Evolutionary conservation across 495 filamentous ascomycete species (phyloP), one percentile per base, ranked within the genome.

Genomic region (Tuber brumale): DNA sequence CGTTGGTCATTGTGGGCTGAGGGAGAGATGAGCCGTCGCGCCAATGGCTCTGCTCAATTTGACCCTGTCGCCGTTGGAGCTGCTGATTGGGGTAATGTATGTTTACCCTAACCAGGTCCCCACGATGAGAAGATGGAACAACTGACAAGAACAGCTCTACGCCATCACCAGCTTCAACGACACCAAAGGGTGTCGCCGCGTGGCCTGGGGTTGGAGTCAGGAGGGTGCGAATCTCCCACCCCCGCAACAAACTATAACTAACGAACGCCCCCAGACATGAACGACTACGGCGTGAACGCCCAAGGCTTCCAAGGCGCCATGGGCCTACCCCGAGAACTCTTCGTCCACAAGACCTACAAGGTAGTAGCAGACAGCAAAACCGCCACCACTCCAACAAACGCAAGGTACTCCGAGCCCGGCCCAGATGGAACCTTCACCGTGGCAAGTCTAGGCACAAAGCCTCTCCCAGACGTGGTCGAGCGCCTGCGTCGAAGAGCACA

Each of bases 1-100:
- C 83, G 84, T 42, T 86, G 85, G 85, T 79, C 84, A 14, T 80
- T 87, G 9, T 87, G 85, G 85, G 84, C 84, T 48, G 85, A 86
- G 70, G 84, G 86, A 10, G 48, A 76, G 19, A 75, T 86, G 6
- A 82, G 84, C 41, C 78, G 82, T 14, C 77, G 83, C 19, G 77
- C 71, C 19, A 84, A 86, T 57, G 85, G 86, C 7, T 84, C 82
- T 31, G 84, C 78, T 10, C 76, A 81, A 57, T 85, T 85, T 76
- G 76, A 76, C 5, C 83, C 85, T 41, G 71, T 84, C 23, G 81
- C 85, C 14, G 83, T 83, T 51, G 84, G 85, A 18, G 82, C 85
- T 14, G 81, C 79, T 21, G 86, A 87, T 74, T 86, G 84, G 82
- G 85, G 85, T 35, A 75, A 83, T 7, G 27, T 35, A 27, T 35